Percentiles rank a stretch among this genome's conserved stretches.
phyloP scores from a whole-genome alignment of 371 early-diverging fungal genomes.

The Mortierella sp. region DNA sequence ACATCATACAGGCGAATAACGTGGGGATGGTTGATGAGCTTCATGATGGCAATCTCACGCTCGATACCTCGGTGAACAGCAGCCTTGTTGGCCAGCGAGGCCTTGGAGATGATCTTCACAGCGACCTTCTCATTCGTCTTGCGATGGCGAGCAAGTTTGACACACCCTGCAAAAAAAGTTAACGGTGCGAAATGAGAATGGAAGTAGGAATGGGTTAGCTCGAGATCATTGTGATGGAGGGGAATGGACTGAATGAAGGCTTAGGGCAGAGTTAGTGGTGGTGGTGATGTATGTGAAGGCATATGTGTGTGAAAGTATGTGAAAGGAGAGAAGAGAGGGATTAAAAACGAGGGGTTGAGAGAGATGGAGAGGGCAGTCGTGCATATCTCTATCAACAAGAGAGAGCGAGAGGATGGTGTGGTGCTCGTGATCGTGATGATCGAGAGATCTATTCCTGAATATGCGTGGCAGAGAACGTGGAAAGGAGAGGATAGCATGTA shows the following conservation, averaged over 20 bases:
- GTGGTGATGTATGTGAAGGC: not conserved
- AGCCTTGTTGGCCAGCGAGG: slow-evolving; percentile 67
- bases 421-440: not conserved
- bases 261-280: not conserved
- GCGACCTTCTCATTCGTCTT: slow-evolving; percentile 85
- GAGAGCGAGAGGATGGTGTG: slow-evolving; percentile 3
- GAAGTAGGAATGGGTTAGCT: not conserved
- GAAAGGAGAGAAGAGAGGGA: not conserved
- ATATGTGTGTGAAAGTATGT: not conserved
- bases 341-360: not conserved
- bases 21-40: slow-evolving; percentile 92
- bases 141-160: slow-evolving; percentile 84
- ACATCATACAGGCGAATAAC: slow-evolving; percentile 93
- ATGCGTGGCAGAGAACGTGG: not conserved
- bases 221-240: not conserved
- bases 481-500: not conserved
- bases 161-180: slow-evolving; percentile 74
- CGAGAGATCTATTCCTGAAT: not conserved
- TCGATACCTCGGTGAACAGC: slow-evolving; percentile 87
- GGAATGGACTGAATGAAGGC: not conserved
- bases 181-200: too few relatives aligned
- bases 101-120: slow-evolving; percentile 90
- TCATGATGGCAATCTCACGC: slow-evolving; percentile 95
- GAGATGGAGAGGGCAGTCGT: not conserved
- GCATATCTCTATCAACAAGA: slow-evolving; percentile 2